Conservation (phyloP, 2,329 filamentous ascomycete genomes). For the Zymoseptoria crescenta region DNA sequence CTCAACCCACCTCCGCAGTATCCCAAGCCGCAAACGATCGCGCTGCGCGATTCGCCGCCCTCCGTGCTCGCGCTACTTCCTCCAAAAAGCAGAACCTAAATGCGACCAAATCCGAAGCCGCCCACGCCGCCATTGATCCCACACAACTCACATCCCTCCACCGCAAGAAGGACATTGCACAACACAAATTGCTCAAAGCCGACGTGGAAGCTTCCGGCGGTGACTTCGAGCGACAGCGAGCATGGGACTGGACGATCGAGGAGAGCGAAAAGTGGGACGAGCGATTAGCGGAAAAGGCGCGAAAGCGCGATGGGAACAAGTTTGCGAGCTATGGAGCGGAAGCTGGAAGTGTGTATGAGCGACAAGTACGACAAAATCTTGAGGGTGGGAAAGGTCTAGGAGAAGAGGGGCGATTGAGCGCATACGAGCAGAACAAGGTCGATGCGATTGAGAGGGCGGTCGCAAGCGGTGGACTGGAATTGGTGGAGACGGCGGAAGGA, state of each 20-base stretch:
- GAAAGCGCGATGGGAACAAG: conserved; percentile 72
- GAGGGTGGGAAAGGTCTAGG: conserved; percentile 37
- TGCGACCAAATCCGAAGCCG: conserved; percentile 75
- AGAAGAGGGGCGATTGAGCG: conserved; percentile 47
- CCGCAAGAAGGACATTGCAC: conserved; percentile 77
- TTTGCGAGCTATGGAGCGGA: conserved; percentile 87
- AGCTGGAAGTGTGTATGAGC: conserved; percentile 86
- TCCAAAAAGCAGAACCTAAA: conserved; percentile 65
- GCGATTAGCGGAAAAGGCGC: conserved; percentile 75
- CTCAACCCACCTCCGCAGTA: conserved; percentile 20
- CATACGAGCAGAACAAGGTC: conserved; percentile 82
- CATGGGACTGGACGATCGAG: conserved; percentile 97
- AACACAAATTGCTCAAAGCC: conserved; percentile 87
- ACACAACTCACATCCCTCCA: conserved; percentile 68
- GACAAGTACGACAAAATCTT: conserved; percentile 69
- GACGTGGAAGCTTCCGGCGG: conserved; percentile 77
- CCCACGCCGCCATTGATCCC: conserved; percentile 70
- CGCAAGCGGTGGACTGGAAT: conserved; percentile 74
- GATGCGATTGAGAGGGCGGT: conserved; percentile 78
- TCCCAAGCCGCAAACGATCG: conserved; percentile 51
- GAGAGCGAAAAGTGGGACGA: conserved; percentile 93
- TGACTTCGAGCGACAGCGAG: conserved; percentile 94
- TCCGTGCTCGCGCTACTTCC: conserved; percentile 60
- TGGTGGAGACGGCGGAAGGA: conserved; percentile 90
- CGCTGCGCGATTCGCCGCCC: conserved; percentile 72